phyloP scores from a whole-genome alignment of 2,329 filamentous ascomycete genomes.

The Aspergillus puulaauensis region DNA sequence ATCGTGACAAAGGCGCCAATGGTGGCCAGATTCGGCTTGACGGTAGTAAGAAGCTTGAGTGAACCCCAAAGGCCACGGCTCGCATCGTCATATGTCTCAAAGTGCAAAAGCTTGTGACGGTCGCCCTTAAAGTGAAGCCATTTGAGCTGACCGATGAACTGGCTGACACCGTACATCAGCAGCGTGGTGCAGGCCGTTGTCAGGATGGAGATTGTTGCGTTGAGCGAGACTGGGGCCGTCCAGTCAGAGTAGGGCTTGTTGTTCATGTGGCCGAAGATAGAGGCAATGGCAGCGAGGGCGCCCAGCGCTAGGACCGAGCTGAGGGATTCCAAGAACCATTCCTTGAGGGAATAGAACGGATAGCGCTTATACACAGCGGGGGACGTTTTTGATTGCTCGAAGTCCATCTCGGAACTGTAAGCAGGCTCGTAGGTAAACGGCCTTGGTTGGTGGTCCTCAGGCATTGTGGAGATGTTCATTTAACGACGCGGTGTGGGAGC shows the following conservation, averaged over 20 bases:
- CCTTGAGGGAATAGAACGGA: slow-evolving; percentile 11
- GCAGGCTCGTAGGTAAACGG: too few species aligned
- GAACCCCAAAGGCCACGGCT: slow-evolving; percentile 17
- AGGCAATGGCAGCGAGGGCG: slow-evolving; percentile 9
- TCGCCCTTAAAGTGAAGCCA: slow-evolving; percentile 16
- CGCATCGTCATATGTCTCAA: slow-evolving; percentile 16
- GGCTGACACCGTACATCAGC: slow-evolving; percentile 14
- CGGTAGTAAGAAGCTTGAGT: slow-evolving; percentile 2
- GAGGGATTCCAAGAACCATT: slow-evolving; percentile 16
- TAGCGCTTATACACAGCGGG: slow-evolving; percentile 13
- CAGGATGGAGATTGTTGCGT: slow-evolving; percentile 15
- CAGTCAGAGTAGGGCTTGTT: slow-evolving; percentile 15
- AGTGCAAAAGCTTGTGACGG: slow-evolving; percentile 11
- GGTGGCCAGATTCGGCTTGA: slow-evolving; percentile 14
- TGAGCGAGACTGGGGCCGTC: slow-evolving; percentile 6
- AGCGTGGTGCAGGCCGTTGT: slow-evolving; percentile 12
- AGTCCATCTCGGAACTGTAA: too few species aligned
- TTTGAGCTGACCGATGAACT: slow-evolving; percentile 17
- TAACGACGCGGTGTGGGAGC: too few species aligned
- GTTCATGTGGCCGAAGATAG: slow-evolving; percentile 16
- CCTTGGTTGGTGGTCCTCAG: too few species aligned
- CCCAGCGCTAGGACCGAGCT: slow-evolving; percentile 11
- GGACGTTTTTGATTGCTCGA: too few species aligned
- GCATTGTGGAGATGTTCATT: too few species aligned
- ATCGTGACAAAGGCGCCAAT: slow-evolving; percentile 18